Conservation (phyloP, 257 asterid species). For the Rauvolfia tetraphylla region DNA sequence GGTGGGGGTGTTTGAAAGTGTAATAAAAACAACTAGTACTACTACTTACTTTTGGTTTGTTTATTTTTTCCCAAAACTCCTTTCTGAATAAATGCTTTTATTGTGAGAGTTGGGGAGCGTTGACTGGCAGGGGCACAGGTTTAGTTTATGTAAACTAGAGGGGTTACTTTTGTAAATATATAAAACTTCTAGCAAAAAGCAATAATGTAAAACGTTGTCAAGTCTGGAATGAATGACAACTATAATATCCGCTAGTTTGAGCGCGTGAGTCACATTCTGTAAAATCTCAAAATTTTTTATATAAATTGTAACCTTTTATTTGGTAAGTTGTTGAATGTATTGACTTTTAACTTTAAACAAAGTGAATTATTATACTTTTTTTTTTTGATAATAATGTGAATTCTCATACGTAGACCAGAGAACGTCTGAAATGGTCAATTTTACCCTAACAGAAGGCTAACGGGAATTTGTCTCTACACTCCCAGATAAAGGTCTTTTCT, state of each 20-base stretch:
- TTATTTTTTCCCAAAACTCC: not conserved
- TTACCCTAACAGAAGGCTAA: too few relatives aligned
- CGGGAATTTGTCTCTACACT: too few relatives aligned
- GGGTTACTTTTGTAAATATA: not conserved
- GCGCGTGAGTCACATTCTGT: not conserved
- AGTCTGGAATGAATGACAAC: not conserved
- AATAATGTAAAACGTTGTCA: not conserved
- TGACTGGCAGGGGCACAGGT: slow-evolving; percentile 13
- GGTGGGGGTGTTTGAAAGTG: slow-evolving; percentile 42
- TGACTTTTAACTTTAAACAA: too few relatives aligned
- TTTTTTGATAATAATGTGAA: too few relatives aligned
- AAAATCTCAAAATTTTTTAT: too few relatives aligned
- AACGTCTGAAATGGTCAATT: too few relatives aligned
- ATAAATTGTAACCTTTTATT: too few relatives aligned
- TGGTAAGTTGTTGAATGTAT: too few relatives aligned
- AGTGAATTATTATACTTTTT: too few relatives aligned
- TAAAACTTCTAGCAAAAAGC: not conserved
- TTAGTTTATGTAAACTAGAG: not conserved
- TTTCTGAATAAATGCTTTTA: slow-evolving; percentile 6
- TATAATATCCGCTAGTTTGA: not conserved
- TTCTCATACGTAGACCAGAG: too few relatives aligned
- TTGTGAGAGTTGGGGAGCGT: slow-evolving; percentile 13
- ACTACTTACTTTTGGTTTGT: not conserved
- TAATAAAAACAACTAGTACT: slow-evolving; percentile 35
- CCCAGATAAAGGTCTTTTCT: too few relatives aligned